Evolutionary conservation across 2,329 filamentous ascomycete genomes (phyloP), one percentile per base, ranked within the genome.

Genomic region (Gnomoniopsis sp.): DNA sequence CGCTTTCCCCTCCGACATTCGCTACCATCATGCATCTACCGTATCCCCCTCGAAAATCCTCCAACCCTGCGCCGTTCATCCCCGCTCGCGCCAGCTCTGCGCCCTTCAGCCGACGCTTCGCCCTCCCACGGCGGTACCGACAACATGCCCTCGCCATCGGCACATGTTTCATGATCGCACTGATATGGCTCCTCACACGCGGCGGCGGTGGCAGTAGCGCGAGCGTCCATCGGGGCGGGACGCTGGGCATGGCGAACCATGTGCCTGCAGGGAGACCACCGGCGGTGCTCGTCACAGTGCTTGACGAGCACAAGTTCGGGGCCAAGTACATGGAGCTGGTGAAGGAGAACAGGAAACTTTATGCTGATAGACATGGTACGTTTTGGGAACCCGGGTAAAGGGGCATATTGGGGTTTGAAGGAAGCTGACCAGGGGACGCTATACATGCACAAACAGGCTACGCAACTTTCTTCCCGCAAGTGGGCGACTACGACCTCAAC

Each of bases 11-110:
- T n/a, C n/a, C n/a, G n/a, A n/a, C n/a, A n/a, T n/a, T n/a, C n/a
- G n/a, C n/a, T n/a, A n/a, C n/a, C n/a, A 79, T 67, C 66, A 95
- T 96, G 91, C 93, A 96, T 74, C 92, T 93, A 80, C 91, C 93
- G 64, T 87, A 96, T 67, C 92, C 92, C 57, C 85, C 91, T 68
- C 88, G 92, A 73, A 96, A 93, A 77, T 86, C 84, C 69, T 93
- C 90, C 65, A 86, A 88, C 70, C 85, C 89, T 65, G 85, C 87
- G 65, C 87, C 88, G 33, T 93, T 90, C 75, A 80, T 81, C 64
- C 79, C 83, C 50, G 81, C 86, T 68, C 80, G 52, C 53, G 57
- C 36, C 53, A 58, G 43, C 44, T 41, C 36, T 21, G n/a, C 23
- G 22, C 41, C 21, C 33, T 50, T 49, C 21, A 52, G 49, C 14